Conservation (phyloP, 2,329 filamentous ascomycete species). For the Botryotinia convoluta region DNA sequence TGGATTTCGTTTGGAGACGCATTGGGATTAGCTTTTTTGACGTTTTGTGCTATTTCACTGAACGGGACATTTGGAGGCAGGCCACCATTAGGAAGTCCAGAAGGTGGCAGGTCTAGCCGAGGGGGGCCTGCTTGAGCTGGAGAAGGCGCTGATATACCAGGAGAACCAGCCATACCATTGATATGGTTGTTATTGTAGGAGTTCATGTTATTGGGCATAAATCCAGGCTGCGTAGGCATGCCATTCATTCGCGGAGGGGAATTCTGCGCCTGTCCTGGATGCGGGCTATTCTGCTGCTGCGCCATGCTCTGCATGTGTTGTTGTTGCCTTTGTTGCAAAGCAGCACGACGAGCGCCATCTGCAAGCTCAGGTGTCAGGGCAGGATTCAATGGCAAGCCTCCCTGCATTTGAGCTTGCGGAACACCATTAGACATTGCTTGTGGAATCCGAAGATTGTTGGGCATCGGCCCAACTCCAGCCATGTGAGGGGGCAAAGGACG, state of each 20-base stretch:
- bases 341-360: slow-evolving; percentile 63
- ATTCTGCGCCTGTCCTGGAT: slow-evolving; percentile 35
- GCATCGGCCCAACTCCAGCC: slow-evolving; percentile 38
- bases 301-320: slow-evolving; percentile 27
- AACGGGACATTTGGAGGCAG: slow-evolving; percentile 9
- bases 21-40: slow-evolving; percentile 7
- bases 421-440: slow-evolving; percentile 55
- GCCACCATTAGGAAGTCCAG: slow-evolving; percentile 17
- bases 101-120: slow-evolving; percentile 30
- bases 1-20: slow-evolving; percentile 16
- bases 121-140: slow-evolving; percentile 36
- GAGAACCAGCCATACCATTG: slow-evolving; percentile 47
- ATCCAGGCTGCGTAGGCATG: slow-evolving; percentile 32
- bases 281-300: slow-evolving; percentile 33
- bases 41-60: slow-evolving; percentile 11
- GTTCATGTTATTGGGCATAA: slow-evolving; percentile 46
- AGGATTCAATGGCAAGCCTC: slow-evolving; percentile 54
- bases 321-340: slow-evolving; percentile 39
- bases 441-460: slow-evolving; percentile 34
- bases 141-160: slow-evolving; percentile 29
- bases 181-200: slow-evolving; percentile 48
- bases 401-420: slow-evolving; percentile 67
- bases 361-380: slow-evolving; percentile 54
- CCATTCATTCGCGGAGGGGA: slow-evolving; percentile 42
- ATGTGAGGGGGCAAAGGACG: slow-evolving; percentile 35